Evolutionary conservation across 768 basidiomycete genomes (phyloP), one percentile per base, ranked within the genome.

Genomic region (Astraeus odoratus): DNA sequence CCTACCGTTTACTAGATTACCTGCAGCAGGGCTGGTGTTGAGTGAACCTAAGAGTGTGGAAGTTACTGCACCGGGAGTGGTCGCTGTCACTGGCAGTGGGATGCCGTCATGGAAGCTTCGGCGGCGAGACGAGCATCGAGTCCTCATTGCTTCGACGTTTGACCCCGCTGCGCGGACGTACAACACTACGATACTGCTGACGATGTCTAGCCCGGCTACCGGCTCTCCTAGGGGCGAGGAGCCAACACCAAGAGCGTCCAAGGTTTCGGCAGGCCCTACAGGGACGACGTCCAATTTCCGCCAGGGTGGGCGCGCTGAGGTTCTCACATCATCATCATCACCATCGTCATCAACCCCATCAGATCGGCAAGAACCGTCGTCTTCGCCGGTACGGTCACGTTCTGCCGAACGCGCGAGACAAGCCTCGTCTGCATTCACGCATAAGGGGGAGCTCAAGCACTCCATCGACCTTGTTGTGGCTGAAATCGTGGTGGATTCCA

Each of bases 401-500:
- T 70, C 69, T 4, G 48, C 46, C 27, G 73, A 73, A 26, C 48
- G 51, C 8, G 26, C 59, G 27, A 65, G 61, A 24, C 39, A 61
- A 2, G 60, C 57, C 8, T 71, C 77, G 4, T 78, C 81, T 8
- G 77, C 75, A 24, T 83, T 86, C 54, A 81, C 76, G 3, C 45
- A 72, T 37, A 80, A 78, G 39, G 80, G 79, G 31, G 81, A 81
- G 54, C 72, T 82, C 46, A 73, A 71, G 44, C 70, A 73, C 35
- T 66, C 71, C n/a, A 73, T 74, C 42, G 89, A 95, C 59, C 64
- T 91, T 37, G 64, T 91, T 16, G 77, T 92, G 15, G 77, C 77
- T 2, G 92, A 95, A 63, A 58, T 92, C 24, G 76, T 91, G 22
- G 73, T 91, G 22, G 89, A 93, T 64, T 80, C 86, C 44, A 85